Conservation (phyloP, 345 rosid genomes). For the Arabis hirsuta region DNA sequence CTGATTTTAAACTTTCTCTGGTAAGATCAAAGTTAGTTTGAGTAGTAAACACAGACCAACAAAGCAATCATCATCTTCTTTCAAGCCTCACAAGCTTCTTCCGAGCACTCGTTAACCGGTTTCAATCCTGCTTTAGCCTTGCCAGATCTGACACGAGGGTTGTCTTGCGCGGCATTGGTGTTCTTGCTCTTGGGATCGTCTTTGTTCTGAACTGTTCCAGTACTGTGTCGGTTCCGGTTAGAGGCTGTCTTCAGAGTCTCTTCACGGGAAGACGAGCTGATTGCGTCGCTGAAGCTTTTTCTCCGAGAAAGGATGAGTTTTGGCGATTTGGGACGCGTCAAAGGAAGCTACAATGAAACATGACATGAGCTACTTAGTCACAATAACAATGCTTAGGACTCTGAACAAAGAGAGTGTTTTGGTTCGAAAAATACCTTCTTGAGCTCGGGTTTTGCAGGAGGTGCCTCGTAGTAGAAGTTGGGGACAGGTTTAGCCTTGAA, state of each 20-base stretch:
- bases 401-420: slow-evolving; percentile 10
- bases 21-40: slow-evolving; percentile 34
- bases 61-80: slow-evolving; percentile 31
- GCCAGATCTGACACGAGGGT: slow-evolving; percentile 48
- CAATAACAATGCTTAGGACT: slow-evolving; percentile 14
- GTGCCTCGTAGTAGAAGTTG: slow-evolving; percentile 83
- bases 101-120: slow-evolving; percentile 46
- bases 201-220: slow-evolving; percentile 50
- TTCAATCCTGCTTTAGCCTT: slow-evolving; percentile 54
- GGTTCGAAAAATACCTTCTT: slow-evolving; percentile 67
- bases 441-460: slow-evolving; percentile 81
- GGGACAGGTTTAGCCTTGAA: slow-evolving; percentile 94
- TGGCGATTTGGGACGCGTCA: slow-evolving; percentile 83
- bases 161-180: slow-evolving; percentile 32
- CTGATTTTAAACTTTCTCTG: slow-evolving; percentile 25
- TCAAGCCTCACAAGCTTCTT: slow-evolving; percentile 49
- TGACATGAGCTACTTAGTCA: slow-evolving; percentile 17
- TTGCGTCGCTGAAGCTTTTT: slow-evolving; percentile 64
- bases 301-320: slow-evolving; percentile 59
- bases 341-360: slow-evolving; percentile 56
- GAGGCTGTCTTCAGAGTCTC: slow-evolving; percentile 30
- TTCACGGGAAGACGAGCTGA: slow-evolving; percentile 42
- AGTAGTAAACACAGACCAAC: slow-evolving; percentile 32
- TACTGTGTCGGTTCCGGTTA: slow-evolving; percentile 44
- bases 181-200: slow-evolving; percentile 37